phyloP scores from a whole-genome alignment of 129 eudicot species.

The Ambrosia artemisiifolia region DNA sequence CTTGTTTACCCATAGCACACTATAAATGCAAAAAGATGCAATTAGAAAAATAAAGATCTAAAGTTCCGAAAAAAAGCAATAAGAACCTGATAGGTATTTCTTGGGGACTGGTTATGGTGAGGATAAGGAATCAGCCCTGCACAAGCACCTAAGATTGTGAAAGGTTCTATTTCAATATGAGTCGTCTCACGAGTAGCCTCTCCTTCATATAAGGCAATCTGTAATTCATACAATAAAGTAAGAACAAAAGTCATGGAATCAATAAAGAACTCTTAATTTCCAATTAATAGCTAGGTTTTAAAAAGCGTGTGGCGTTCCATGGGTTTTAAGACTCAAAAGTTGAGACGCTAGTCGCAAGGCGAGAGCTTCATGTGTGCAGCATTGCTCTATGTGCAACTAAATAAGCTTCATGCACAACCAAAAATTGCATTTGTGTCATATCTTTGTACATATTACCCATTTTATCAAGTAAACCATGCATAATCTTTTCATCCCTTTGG shows the following conservation, averaged over 20 bases:
- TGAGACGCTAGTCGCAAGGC: no score
- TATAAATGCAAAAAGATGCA: constrained; percentile 3
- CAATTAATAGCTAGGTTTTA: background rate
- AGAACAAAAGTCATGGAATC: background rate
- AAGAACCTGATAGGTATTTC: constrained; percentile 93
- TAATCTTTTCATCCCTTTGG: no score
- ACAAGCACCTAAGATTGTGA: constrained; percentile 77
- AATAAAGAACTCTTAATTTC: background rate
- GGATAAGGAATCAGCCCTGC: constrained; percentile 98
- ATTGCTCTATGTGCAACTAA: no score
- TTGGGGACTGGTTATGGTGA: constrained; percentile 98
- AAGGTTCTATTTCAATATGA: constrained; percentile 96
- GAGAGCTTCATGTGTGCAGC: no score
- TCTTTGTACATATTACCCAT: no score
- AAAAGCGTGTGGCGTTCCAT: no score
- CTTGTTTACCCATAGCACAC: constrained; percentile 99
- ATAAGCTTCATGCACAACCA: no score
- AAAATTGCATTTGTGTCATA: no score
- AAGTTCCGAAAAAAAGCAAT: background rate
- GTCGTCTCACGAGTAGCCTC: constrained; percentile 75
- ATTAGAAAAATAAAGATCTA: background rate
- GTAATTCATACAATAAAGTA: constrained; percentile 8
- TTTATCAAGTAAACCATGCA: no score
- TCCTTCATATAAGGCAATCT: constrained; percentile 85
- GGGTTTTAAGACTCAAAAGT: no score